Percentiles rank a stretch among this genome's conserved stretches.
Conservation (phyloP, 2,329 filamentous ascomycete species). For the Neofusicoccum kwambonambiense region DNA sequence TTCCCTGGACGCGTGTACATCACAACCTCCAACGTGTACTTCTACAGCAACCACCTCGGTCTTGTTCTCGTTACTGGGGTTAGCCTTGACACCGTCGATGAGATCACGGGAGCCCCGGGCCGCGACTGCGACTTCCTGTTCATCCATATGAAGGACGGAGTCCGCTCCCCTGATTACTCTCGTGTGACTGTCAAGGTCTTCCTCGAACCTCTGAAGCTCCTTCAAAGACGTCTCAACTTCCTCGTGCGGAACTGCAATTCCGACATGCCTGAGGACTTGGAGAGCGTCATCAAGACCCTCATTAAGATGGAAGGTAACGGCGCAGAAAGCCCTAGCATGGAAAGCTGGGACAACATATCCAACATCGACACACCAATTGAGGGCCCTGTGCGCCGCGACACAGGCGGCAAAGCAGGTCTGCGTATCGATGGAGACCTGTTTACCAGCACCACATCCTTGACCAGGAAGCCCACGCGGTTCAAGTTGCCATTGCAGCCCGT, state of each 20-base stretch:
- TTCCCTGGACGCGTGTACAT: constrained; percentile 86
- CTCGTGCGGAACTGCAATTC: constrained; percentile 77
- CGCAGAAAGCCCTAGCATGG: constrained; percentile 68
- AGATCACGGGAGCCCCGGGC: constrained; percentile 86
- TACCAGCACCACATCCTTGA: constrained; percentile 39
- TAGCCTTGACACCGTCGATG: constrained; percentile 72
- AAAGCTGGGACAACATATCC: constrained; percentile 88
- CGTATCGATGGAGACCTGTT: constrained; percentile 64
- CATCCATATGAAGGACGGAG: constrained; percentile 69
- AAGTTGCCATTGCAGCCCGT: constrained; percentile 80
- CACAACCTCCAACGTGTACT: constrained; percentile 84
- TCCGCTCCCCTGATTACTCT: constrained; percentile 60
- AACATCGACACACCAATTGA: constrained; percentile 57
- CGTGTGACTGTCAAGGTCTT: constrained; percentile 90
- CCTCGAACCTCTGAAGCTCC: constrained; percentile 77
- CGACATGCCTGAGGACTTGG: constrained; percentile 65
- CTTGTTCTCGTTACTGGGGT: constrained; percentile 81
- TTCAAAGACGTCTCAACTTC: constrained; percentile 82
- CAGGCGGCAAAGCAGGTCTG: constrained; percentile 52
- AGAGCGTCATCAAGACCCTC: constrained; percentile 69
- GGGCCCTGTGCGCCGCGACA: constrained; percentile 33
- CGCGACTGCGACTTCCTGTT: constrained; percentile 92
- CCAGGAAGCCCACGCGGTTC: constrained; percentile 63
- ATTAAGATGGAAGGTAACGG: constrained; percentile 69
- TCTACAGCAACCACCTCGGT: constrained; percentile 93